Percentiles rank a stretch among this genome's conserved stretches.
Evolutionary conservation across 2,329 filamentous ascomycete genomes (phyloP).

Genomic region (Pseudogymnoascus sp.): DNA sequence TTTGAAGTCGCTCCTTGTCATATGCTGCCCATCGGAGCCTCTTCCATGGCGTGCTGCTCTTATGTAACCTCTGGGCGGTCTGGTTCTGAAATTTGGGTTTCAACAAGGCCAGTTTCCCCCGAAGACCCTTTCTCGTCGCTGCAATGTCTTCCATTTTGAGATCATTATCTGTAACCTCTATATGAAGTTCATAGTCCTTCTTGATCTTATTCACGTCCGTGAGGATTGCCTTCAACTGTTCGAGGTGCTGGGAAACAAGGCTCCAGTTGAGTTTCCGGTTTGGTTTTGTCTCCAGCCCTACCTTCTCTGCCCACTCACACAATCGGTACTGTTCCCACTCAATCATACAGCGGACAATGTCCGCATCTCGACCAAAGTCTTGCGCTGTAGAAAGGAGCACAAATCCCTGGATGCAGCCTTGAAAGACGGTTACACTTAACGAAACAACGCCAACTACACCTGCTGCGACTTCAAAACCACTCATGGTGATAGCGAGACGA

Average conservation of each 20-base stretch:
- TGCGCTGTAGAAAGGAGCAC: constrained; percentile 16
- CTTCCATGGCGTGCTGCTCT: constrained; percentile 14
- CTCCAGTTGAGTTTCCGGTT: constrained; percentile 17
- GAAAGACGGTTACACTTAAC: constrained; percentile 11
- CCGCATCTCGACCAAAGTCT: constrained; percentile 15
- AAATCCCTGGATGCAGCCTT: constrained; percentile 16
- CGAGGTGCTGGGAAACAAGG: constrained; percentile 13
- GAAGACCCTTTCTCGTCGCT: constrained; percentile 8
- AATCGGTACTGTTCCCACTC: constrained; percentile 14
- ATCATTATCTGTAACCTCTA: constrained; percentile 10
- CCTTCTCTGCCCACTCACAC: constrained; percentile 13
- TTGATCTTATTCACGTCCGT: constrained; percentile 16
- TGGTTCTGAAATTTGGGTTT: constrained; percentile 10
- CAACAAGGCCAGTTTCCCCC: constrained; percentile 6
- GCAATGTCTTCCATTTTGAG: neutral
- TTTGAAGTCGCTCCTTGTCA: constrained; percentile 16
- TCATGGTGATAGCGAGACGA: constrained; percentile 7
- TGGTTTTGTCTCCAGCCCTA: constrained; percentile 11
- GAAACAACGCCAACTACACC: constrained; percentile 13
- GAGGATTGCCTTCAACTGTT: constrained; percentile 14
- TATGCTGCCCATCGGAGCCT: constrained; percentile 19
- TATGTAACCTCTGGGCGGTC: constrained; percentile 14
- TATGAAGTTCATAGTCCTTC: constrained; percentile 16
- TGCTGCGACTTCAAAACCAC: constrained; percentile 12
- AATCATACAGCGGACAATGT: constrained; percentile 12